Base-by-base conservation (phyloP, 352 stramenopile species). In the Blastocystis sp. region DNA sequence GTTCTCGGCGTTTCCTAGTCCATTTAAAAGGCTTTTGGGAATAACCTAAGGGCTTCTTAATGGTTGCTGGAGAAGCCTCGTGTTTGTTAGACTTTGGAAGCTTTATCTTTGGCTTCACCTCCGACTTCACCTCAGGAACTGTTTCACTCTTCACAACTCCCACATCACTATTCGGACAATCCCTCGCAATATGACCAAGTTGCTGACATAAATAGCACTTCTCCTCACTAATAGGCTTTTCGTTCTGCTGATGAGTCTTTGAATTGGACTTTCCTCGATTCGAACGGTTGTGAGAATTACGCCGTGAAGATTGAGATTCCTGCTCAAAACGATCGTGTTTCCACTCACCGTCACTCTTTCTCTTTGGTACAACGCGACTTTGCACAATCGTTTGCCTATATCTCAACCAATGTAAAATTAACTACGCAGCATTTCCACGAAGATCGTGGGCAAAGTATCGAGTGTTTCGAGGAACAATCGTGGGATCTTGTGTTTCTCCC, bases 361-460 rank as follows among this genome's bases (percentile, higher is more conserved):
- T 46, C 9, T 46, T 46, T 46, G 39, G 39, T 12, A 35, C 5
- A 35, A 63, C n/a, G 4, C n/a, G 56, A 63, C 29, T 63, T 63
- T 27, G 56, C n/a, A 35, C 29, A 35, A 35, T 27, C 14, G n/a
- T 27, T 35, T 63, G 56, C 14, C n/a, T 35, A 35, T 35, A 5
- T 27, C n/a, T 27, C 29, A 35, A 63, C 11, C 4, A 63, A 63
- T 63, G 14, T 11, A 35, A 35, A 63, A 35, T 12, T 7, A 27
- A 63, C 56, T 69, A 69, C 59, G 3, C 16, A 69, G 59, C 24
- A n/a, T 69, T 16, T 35, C 59, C 59, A 69, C 59, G 59, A 35
- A 69, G 27, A 32, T 69, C 59, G 24, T 69, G 59, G 14, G 24
- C n/a, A 39, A 69, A 69, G 24, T 69, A 69, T 29, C 59, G 14